Conservation (phyloP, 202 grass and related monocot species). For the Bolboschoenoplectus hybrid region DNA sequence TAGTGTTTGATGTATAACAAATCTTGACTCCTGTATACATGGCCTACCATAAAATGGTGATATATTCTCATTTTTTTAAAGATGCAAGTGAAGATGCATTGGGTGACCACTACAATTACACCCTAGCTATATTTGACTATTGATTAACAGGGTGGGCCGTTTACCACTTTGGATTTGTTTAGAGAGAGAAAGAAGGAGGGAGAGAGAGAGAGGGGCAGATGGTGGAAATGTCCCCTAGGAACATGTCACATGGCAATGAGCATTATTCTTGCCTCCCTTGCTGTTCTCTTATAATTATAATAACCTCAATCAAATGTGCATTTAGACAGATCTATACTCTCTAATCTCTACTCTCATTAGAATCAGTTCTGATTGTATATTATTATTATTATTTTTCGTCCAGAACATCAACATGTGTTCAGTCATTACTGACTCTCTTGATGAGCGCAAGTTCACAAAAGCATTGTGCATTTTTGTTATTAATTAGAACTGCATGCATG, state of each 20-base stretch:
- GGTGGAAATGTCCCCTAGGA: conserved; percentile 23
- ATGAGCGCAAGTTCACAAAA: conserved; percentile 14
- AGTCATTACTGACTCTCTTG: background rate
- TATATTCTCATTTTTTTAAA: background rate
- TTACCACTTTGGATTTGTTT: conserved; percentile 38
- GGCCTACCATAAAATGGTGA: conserved; percentile 23
- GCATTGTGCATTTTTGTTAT: conserved; percentile 23
- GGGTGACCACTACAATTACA: conserved; percentile 38
- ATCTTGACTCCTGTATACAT: conserved; percentile 35
- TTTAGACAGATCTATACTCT: conserved; percentile 26
- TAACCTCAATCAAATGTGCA: conserved; percentile 32
- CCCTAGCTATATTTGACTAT: conserved; percentile 44
- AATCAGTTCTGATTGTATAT: conserved; percentile 12
- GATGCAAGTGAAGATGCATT: conserved; percentile 35
- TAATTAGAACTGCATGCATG: conserved; percentile 30
- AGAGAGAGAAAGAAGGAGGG: conserved; percentile 9
- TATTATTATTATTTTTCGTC: background rate
- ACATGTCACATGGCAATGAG: conserved; percentile 43
- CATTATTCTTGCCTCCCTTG: conserved; percentile 43
- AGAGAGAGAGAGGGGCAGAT: conserved; percentile 6
- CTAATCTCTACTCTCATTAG: conserved; percentile 31
- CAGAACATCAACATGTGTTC: conserved; percentile 32
- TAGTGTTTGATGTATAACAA: conserved; percentile 27
- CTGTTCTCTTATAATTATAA: conserved; percentile 43
- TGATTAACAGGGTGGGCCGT: conserved; percentile 27